Evolutionary conservation across 371 early-diverging fungal species (phyloP), one percentile per base, ranked within the genome.

Genomic region (Mucor mucedo): DNA sequence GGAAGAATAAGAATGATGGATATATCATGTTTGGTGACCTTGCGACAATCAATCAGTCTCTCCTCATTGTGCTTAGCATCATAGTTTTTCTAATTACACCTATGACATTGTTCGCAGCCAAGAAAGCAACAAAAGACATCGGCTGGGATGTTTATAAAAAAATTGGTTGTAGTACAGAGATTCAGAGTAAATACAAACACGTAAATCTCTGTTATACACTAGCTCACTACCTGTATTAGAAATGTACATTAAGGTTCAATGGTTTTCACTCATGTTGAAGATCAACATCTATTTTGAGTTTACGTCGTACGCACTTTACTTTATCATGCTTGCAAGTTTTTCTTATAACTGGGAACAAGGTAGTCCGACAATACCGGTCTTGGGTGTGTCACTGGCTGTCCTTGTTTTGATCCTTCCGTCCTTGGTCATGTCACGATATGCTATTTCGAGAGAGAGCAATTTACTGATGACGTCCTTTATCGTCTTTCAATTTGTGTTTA

Each of bases 81-180:
- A 2, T 42, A 7, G 10, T 32, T 3, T 52, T 60, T 11, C 0
- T 60, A 6, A 30, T 60, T 1, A 50, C 41, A 2, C n/a, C 40
- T 0, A 41, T 52, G 50, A 60, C 52, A 5, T 41, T 60, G 29
- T 41, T 29, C 30, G 32, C 39, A 0, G 62, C 66, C 11, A n/a
- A 52, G 27, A 61, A 56, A 38, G 32, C 47, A 9, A 42, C 57
- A 1, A 56, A 60, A 56, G 52, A 50, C 29, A 35, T 66, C 4
- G 62, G 66, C 7, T 66, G 66, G 66, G 55, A 52, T 5, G 56
- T 61, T 0, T 66, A 66, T 32, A 66, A 66, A 14, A 66, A 57
- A 11, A 55, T 66, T 16, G 66, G 66, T 10, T 50, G 61, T 21
- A 66, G 60, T 16, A 41, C 61, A 16, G 27, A 54, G 11, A 33